Conservation (phyloP, 129 eudicot species). For the Helianthus tuberosus region DNA sequence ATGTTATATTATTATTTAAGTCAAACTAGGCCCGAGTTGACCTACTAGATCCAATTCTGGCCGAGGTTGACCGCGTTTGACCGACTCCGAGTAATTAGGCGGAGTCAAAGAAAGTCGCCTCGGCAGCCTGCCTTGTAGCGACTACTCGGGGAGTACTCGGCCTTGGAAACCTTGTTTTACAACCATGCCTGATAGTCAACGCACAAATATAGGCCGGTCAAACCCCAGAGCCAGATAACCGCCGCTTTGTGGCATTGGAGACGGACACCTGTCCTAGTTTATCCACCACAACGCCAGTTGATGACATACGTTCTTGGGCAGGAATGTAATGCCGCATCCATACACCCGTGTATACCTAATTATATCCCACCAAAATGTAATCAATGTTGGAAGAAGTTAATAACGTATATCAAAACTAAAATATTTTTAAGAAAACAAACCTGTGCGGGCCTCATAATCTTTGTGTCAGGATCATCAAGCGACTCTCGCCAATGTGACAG, state of each 20-base stretch:
- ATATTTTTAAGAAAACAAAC: too few species aligned
- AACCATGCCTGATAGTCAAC: conserved; percentile 18
- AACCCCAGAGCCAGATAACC: conserved; percentile 75
- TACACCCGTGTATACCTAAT: conserved; percentile 89
- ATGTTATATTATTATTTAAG: too few species aligned
- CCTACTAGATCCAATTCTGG: too few species aligned
- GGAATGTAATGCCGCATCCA: conserved; percentile 85
- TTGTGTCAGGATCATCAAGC: conserved; percentile 95
- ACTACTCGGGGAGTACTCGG: too few species aligned
- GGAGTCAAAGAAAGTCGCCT: too few species aligned
- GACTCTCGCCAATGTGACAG: conserved; percentile 96
- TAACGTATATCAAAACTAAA: not conserved
- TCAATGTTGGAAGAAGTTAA: not conserved
- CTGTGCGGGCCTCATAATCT: conserved; percentile 99
- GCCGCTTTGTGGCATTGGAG: conserved; percentile 90
- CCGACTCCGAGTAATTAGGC: too few species aligned
- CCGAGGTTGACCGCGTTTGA: too few species aligned
- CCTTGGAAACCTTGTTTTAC: too few species aligned
- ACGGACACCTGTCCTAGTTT: conserved; percentile 83
- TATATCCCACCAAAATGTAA: not conserved
- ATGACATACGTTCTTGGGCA: conserved; percentile 59
- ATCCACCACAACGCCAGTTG: conserved; percentile 48
- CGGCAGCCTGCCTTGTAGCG: too few species aligned
- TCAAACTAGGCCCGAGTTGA: too few species aligned
- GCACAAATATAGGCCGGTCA: conserved; percentile 19